Evolutionary conservation across 2,329 filamentous ascomycete genomes (phyloP).

Genomic region (Trichoderma harzianum): DNA sequence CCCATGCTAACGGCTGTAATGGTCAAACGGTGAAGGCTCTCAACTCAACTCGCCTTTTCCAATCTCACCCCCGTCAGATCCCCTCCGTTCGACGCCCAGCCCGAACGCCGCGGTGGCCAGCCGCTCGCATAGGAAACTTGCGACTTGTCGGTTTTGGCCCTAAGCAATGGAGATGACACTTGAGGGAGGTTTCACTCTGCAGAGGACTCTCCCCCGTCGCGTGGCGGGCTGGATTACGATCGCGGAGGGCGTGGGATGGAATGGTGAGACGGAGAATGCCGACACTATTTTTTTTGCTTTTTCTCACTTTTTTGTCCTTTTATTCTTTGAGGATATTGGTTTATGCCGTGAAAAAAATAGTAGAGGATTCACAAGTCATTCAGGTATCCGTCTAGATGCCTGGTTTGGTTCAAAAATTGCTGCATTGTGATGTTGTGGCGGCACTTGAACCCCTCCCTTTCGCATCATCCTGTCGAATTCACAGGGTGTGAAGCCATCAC

Average conservation of each 20-base stretch:
- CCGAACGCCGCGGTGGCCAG: conserved; percentile 64
- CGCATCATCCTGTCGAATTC: background rate
- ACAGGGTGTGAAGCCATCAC: background rate
- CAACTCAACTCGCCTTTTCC: conserved; percentile 47
- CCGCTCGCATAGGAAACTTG: conserved; percentile 66
- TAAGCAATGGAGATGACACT: conserved; percentile 68
- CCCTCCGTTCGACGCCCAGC: conserved; percentile 58
- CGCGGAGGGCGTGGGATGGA: conserved; percentile 57
- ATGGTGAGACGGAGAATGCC: conserved; percentile 52
- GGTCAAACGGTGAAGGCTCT: conserved; percentile 60
- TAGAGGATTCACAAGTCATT: too few relatives aligned
- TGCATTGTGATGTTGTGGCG: background rate
- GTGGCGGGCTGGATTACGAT: conserved; percentile 68
- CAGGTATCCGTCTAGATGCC: background rate
- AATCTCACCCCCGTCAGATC: conserved; percentile 55
- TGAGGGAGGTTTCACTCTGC: conserved; percentile 71
- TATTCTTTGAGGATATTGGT: background rate
- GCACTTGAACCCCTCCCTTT: background rate
- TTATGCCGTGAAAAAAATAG: background rate
- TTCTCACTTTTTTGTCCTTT: conserved; percentile 36
- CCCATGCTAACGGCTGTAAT: conserved; percentile 51
- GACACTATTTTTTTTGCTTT: conserved; percentile 46
- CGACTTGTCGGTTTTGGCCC: conserved; percentile 55
- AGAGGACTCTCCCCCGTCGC: conserved; percentile 67
- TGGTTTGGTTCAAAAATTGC: background rate